Evolutionary conservation across 345 rosid species (phyloP).

Genomic region (Odontarrhena argentea): DNA sequence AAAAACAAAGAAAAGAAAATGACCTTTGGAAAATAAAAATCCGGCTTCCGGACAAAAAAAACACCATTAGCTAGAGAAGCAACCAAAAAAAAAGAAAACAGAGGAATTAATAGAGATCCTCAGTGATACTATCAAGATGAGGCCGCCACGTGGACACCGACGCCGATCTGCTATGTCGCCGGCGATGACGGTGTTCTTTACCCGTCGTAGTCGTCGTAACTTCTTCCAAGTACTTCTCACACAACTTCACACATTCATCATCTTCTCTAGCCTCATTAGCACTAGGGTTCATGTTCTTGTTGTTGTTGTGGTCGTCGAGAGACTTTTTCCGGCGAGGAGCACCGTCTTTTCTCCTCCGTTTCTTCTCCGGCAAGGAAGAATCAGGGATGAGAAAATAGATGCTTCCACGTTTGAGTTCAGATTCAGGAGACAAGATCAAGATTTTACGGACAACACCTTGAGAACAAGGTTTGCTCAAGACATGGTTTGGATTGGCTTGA

Average conservation of each 20-base stretch:
- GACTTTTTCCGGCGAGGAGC: slow-evolving; percentile 4
- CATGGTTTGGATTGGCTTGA: slow-evolving; percentile 76
- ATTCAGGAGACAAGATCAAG: slow-evolving; percentile 79
- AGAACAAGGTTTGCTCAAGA: slow-evolving; percentile 83
- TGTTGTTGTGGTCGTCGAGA: not conserved
- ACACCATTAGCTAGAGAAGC: slow-evolving; percentile 34
- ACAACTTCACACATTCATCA: slow-evolving; percentile 30
- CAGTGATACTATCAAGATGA: slow-evolving; percentile 72
- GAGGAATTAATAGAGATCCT: slow-evolving; percentile 50
- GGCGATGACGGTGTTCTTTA: slow-evolving; percentile 53
- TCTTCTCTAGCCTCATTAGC: slow-evolving; percentile 14
- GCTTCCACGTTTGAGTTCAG: slow-evolving; percentile 86
- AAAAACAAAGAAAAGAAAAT: slow-evolving; percentile 6
- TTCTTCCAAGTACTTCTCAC: slow-evolving; percentile 41
- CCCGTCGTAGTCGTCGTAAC: slow-evolving; percentile 23
- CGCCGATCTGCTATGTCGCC: slow-evolving; percentile 56
- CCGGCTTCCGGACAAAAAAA: slow-evolving; percentile 42
- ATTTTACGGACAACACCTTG: slow-evolving; percentile 81
- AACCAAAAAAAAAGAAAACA: not conserved
- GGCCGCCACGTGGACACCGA: slow-evolving; percentile 70
- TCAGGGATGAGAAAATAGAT: slow-evolving; percentile 86
- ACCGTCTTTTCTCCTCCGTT: slow-evolving; percentile 33
- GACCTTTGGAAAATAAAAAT: slow-evolving; percentile 31
- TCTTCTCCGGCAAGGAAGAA: slow-evolving; percentile 61
- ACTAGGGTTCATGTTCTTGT: not conserved